These are phyloP conservation scores for Chlamydomonas eustigma DNA, from an alignment of 139 green algal species.

Conservation along the genomic window DNA sequence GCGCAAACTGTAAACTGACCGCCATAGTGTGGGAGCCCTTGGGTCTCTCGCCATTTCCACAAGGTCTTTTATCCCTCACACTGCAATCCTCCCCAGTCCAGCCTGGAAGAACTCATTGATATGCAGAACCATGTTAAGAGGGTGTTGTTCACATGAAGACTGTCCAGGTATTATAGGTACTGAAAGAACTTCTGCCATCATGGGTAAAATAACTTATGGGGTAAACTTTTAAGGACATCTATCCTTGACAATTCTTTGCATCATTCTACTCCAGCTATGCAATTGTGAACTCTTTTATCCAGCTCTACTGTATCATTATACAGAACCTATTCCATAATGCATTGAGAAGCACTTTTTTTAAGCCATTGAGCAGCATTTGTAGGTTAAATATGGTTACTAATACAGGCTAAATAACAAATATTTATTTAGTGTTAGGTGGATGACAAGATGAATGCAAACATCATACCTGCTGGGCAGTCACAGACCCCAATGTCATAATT, in stretches of 20 bases:
- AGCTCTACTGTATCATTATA: background rate
- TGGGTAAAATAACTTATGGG: constrained; percentile 17
- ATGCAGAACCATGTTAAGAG: background rate
- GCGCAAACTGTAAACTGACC: no score
- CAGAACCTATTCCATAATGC: background rate
- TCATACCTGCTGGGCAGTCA: constrained; percentile 36
- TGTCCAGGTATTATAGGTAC: constrained; percentile 26
- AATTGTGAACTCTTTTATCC: background rate
- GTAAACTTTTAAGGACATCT: background rate
- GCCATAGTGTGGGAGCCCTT: no score
- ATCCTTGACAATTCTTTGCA: background rate
- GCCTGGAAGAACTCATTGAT: constrained; percentile 27
- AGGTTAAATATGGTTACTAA: constrained; percentile 1
- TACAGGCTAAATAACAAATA: no score
- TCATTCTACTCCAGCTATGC: background rate
- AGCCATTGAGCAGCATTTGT: background rate
- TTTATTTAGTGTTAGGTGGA: no score
- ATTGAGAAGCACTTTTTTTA: background rate
- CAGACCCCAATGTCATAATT: constrained; percentile 46
- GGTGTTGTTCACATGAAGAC: background rate
- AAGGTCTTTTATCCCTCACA: constrained; percentile 37
- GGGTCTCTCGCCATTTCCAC: constrained; percentile 31
- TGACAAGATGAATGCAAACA: no score
- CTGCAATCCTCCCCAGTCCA: constrained; percentile 45
- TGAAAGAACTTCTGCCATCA: constrained; percentile 45